Base-by-base conservation (phyloP, 2,329 filamentous ascomycete genomes). In the Ophiocordyceps camponoti-floridani region DNA sequence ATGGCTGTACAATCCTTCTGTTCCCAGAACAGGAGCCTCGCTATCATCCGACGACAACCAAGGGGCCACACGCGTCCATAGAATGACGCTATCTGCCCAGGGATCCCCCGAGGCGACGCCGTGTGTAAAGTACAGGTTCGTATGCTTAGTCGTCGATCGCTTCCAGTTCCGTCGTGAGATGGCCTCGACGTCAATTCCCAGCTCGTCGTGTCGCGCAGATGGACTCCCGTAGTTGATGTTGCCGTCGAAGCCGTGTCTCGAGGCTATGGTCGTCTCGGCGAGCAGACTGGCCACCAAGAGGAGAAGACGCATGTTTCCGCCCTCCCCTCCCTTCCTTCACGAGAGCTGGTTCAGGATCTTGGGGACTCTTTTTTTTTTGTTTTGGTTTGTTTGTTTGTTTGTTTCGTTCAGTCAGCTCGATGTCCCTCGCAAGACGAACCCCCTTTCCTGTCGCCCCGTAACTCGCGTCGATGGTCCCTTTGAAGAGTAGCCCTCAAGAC, bases 141-240 rank as follows among this genome's bases (percentile, higher is more conserved):
- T 58, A 11, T 67, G 57, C 49, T 64, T 65, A 14, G 64, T 53
- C 35, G 64, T 59, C 4, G 35, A 38, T 38, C 61, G 59, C 52
- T 61, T 63, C 46, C 56, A 51, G 43, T 67, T 70, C 35, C 76
- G 68, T 56, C 72, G 73, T 41, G 72, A 67, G 43, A 82, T 71
- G 50, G 72, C 75, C 43, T 68, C 69, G 13, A 82, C 67, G n/a
- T 77, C 70, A 41, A 84, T 72, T 5, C 78, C 79, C 11, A 84
- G 65, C 35, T 66, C 64, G 4, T 72, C 68, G 50, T 84, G 79
- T 40, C 78, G 70, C 38, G 72, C 66, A 1, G 79, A 84, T 6
- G 80, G 79, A 52, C 73, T 79, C 43, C 69, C 66, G 56, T 82
- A 84, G 61, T 83, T 83, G 48, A 83, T 56, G 55, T 83, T 83